Base-by-base conservation (phyloP, 371 early-diverging fungal species). In the Circinella minor region DNA sequence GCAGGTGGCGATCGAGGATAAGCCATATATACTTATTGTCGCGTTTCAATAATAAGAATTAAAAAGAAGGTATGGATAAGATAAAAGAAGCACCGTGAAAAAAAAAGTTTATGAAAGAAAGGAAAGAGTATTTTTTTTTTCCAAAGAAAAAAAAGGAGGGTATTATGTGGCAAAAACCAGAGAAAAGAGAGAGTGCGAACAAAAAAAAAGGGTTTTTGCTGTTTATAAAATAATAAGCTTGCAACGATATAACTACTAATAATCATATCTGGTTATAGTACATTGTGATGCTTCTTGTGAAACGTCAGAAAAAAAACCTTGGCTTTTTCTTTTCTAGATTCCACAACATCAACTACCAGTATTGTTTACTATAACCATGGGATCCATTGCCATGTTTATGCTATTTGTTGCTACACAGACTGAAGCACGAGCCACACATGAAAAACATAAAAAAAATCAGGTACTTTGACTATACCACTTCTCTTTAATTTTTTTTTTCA, bases 251-350 rank as follows among this genome's bases (percentile, higher is more conserved):
- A 38, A 72, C 76, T 27, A 27, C 27, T 27, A 27, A 27, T 27
- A 27, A 27, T 27, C 27, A 27, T 27, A 27, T 27, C 71, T 79
- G 27, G 27, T 27, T 27, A 27, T 27, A 27, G 77, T 80, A 18
- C 72, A 79, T 9, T 81, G 77, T 27, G 73, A 71, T 46, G 76
- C 74, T 17, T 84, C 72, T 38, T 85, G 66, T 1, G 80, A 81
- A 20, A 77, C 73, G 10, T 67, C 72, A 27, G 9, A 84, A 84
- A 66, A 79, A 78, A 86, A 14, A 75, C 71, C 18, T 76, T 69
- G 3, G 92, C 91, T 14, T 72, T 79, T 10, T 65, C 51, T 18
- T 77, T 68, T 46, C 85, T 71, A 1, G 79, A 81, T n/a, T 80
- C 73, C 4, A 74, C 79, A 14, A 83, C 73, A 68, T 89, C 85